Base-by-base conservation (phyloP, 768 basidiomycete species). In the Termitomyces sp. region DNA sequence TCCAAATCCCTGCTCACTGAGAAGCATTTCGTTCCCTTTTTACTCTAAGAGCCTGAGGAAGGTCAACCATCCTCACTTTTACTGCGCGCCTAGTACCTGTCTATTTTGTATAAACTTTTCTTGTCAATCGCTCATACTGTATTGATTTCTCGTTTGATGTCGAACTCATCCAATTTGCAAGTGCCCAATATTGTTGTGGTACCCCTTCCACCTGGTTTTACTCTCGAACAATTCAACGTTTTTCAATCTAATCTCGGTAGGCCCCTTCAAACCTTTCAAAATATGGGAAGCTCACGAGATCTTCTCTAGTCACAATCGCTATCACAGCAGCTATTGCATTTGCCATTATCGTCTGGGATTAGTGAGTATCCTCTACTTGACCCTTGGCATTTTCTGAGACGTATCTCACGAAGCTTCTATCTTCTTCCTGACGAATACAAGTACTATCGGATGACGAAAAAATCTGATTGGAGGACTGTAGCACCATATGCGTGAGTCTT, bases 391-490 rank as follows among this genome's bases (percentile, higher is more conserved):
- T n/a, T 11, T 53, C 23, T 32, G 25, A 20, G 7, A 16, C 13
- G n/a, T 39, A 12, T 40, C 13, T 16, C n/a, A 3, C 11, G 11
- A 20, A 58, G 57, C 32, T 46, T 58, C 49, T 52, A 58, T 18
- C 57, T 58, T 12, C 57, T 58, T n/a, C 57, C 57, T 9, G 49
- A 58, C 38, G 58, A 59, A 35, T 59, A 56, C n/a, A 56, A 39
- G 9, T 53, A 49, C 31, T 59, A 59, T 29, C 38, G 44, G 10
- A 50, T 18, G 13, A 41, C 58, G 6, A 56, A 56, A 18, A 53
- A 48, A 45, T 33, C 38, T 2, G 58, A 52, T 43, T 59, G 58
- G 58, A 52, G 29, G 29, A 59, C 46, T 3, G 18, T 59, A 16
- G 50, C 46, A 11, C 58, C 58, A 4, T 59, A 54, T n/a, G 33